Base-by-base conservation (phyloP, 2,329 filamentous ascomycete species). In the Monosporascus sp. region DNA sequence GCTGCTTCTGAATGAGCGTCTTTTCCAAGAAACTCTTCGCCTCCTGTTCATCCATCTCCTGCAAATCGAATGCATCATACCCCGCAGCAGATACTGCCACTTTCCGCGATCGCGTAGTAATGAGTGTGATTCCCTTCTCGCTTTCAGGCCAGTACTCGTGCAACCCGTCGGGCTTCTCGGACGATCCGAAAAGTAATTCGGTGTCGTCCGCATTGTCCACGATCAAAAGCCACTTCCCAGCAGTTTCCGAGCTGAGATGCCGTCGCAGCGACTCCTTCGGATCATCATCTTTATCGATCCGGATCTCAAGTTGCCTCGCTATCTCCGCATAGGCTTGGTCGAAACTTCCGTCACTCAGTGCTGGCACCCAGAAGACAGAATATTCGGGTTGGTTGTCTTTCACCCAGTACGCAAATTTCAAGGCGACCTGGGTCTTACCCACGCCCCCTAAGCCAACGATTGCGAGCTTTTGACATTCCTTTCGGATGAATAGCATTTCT, bases 261-360 rank as follows among this genome's bases (percentile, higher is more conserved):
- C 50, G 47, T 14, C 80, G 74, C 60, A 88, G 83, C 69, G 82
- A 77, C 59, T 85, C 81, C 50, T 80, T 78, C 38, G 83, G 62
- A 56, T 88, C 85, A 47, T 72, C 70, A 54, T 82, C 82, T 50
- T 79, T 59, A 47, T 77, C 77, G 2, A 78, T 71, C 14, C 72
- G 39, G 7, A 71, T 57, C 1, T 53, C 45, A 14, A 75, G 62
- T 59, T 65, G 60, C 39, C 58, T 62, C 2, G 63, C 67, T 4
- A 75, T 65, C 5, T 65, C 64, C 2, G 47, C 48, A 53, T 70
- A 76, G 14, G 71, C 71, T 50, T 72, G 67, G 38, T 75, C 63
- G 52, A 77, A 69, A 51, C 61, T 70, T 17, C 66, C 68, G n/a
- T 58, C 54, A 53, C 69, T 73, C 24, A 66, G 62, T 7, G 70